Evolutionary conservation across 495 filamentous ascomycete species (phyloP).

Genomic region (Trichocladium uniseriatum): DNA sequence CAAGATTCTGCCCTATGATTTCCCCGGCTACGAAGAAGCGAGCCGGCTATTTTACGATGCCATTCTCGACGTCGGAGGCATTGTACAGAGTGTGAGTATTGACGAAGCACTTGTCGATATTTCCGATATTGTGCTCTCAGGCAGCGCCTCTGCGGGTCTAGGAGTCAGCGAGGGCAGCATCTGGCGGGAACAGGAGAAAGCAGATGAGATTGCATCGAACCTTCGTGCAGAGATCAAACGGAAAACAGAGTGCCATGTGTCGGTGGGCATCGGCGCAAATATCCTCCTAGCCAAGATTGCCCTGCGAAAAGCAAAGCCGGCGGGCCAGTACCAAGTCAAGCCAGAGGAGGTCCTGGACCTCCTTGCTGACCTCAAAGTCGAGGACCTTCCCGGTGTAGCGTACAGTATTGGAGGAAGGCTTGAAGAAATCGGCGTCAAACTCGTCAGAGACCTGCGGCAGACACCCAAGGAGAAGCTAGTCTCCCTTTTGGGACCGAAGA

Average conservation of each 20-base stretch:
- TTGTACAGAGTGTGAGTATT: constrained; percentile 92
- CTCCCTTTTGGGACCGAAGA: constrained; percentile 75
- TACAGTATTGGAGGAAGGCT: constrained; percentile 75
- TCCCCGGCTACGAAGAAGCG: constrained; percentile 86
- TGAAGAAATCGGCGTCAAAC: constrained; percentile 74
- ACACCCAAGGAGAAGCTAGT: constrained; percentile 64
- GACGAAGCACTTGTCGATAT: constrained; percentile 87
- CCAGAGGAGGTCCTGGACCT: constrained; percentile 70
- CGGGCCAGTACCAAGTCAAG: constrained; percentile 80
- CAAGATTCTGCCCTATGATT: constrained; percentile 84
- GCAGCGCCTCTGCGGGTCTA: constrained; percentile 58
- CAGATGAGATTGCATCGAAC: constrained; percentile 57
- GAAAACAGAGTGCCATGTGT: constrained; percentile 76
- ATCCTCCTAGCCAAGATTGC: constrained; percentile 87
- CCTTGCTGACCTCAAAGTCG: constrained; percentile 63
- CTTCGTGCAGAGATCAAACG: constrained; percentile 60
- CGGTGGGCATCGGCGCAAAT: constrained; percentile 89
- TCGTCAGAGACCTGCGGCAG: constrained; percentile 71
- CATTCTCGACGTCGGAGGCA: constrained; percentile 66
- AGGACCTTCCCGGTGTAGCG: constrained; percentile 80
- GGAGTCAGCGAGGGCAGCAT: constrained; percentile 62
- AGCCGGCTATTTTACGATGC: constrained; percentile 79
- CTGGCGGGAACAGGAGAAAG: constrained; percentile 73
- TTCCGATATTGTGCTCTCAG: constrained; percentile 54
- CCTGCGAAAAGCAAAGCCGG: constrained; percentile 85